Conservation (phyloP, 208 protist genomes). For the Hexamita inflata region DNA sequence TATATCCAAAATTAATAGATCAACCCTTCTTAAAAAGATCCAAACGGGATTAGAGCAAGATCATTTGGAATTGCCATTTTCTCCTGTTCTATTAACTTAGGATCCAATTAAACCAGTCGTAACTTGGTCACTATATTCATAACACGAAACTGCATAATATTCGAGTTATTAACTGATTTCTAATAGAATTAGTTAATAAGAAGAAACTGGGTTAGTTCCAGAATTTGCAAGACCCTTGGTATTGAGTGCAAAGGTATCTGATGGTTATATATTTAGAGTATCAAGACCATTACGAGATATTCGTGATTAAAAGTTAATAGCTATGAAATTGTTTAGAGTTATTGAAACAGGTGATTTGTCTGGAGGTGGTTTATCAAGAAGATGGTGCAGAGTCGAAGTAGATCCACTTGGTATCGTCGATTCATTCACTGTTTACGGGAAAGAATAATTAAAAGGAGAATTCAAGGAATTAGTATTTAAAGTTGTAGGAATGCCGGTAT, state of each 20-base stretch:
- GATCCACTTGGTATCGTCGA: constrained; percentile 24
- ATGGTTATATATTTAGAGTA: background rate
- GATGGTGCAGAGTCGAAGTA: background rate
- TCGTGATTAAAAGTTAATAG: background rate
- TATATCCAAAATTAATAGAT: background rate
- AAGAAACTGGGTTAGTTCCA: background rate
- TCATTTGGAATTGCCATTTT: background rate
- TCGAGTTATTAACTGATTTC: background rate
- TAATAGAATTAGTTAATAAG: background rate
- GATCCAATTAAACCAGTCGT: constrained; percentile 17
- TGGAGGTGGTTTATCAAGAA: background rate
- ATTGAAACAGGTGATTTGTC: constrained; percentile 5
- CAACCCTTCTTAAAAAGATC: constrained; percentile 2
- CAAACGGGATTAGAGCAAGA: background rate
- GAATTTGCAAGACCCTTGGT: background rate
- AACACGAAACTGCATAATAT: background rate
- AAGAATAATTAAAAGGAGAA: background rate
- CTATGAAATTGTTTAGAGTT: background rate
- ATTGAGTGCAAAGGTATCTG: background rate
- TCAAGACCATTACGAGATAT: constrained; percentile 8
- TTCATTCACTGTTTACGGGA: background rate
- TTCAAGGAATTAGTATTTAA: constrained; percentile 1
- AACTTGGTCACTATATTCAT: background rate
- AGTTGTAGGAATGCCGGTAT: background rate
- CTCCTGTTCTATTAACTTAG: background rate